Evolutionary conservation across 2,329 filamentous ascomycete species (phyloP).

Genomic region (Pseudocercospora cruenta): DNA sequence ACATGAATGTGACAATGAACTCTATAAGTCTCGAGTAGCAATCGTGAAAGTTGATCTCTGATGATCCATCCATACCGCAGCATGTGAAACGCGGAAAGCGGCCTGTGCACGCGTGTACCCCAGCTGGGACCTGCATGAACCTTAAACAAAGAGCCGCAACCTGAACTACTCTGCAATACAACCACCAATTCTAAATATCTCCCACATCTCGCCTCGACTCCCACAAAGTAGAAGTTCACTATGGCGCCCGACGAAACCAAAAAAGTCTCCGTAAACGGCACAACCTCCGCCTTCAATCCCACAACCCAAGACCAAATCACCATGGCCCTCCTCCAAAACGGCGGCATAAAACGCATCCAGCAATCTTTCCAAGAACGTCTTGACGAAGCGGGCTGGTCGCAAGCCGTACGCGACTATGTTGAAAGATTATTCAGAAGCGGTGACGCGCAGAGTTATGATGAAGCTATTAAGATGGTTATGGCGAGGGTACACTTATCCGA

Average conservation of each 20-base stretch:
- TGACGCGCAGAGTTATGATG: slow-evolving; percentile 60
- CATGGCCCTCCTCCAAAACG: slow-evolving; percentile 50
- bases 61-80: too few species aligned
- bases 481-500: slow-evolving; percentile 39
- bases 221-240: neutral
- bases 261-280: slow-evolving; percentile 45
- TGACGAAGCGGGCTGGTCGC: slow-evolving; percentile 62
- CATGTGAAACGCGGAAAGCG: slow-evolving; percentile 6
- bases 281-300: slow-evolving; percentile 44
- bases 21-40: too few species aligned
- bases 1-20: too few species aligned
- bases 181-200: neutral
- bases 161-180: neutral
- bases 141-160: neutral
- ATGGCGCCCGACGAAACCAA: slow-evolving; percentile 10
- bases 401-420: slow-evolving; percentile 58
- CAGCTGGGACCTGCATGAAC: slow-evolving; percentile 2
- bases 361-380: slow-evolving; percentile 57
- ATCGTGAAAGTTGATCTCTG: too few species aligned
- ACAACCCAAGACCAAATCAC: slow-evolving; percentile 47
- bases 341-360: slow-evolving; percentile 61
- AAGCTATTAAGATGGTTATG: slow-evolving; percentile 59
- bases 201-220: neutral
- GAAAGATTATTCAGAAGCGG: slow-evolving; percentile 61
- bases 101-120: neutral